These are phyloP conservation scores for Alternaria burnsii DNA, from an alignment of 2,329 filamentous ascomycete genomes.

Conservation along the genomic window DNA sequence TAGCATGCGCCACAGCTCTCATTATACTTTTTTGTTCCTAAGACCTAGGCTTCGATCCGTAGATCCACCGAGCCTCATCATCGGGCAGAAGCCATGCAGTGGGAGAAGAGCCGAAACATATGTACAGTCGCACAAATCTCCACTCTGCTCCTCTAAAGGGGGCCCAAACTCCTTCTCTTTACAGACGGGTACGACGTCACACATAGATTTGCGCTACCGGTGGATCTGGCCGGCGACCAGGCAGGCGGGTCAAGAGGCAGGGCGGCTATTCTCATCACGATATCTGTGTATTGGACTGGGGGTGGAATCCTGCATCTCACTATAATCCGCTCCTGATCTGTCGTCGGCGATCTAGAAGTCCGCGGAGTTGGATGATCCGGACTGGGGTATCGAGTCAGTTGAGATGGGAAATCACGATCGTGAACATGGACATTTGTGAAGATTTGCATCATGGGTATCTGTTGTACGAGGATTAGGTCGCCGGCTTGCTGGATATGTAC, in stretches of 20 bases:
- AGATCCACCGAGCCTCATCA: slow-evolving; percentile 2
- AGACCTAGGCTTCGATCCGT: background rate
- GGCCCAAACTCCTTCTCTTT: background rate
- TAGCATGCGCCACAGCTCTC: slow-evolving; percentile 1
- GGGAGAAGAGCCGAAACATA: slow-evolving; percentile 2
- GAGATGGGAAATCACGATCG: slow-evolving; percentile 1
- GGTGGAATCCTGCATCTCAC: slow-evolving; percentile 1
- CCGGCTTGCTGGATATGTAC: background rate
- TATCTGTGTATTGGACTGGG: background rate
- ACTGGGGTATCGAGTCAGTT: slow-evolving; percentile 13
- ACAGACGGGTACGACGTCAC: slow-evolving; percentile 9
- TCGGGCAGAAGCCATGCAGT: background rate
- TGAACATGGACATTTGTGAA: slow-evolving; percentile 1
- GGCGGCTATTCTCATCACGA: slow-evolving; percentile 10
- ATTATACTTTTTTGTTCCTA: background rate
- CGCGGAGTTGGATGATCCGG: slow-evolving; percentile 18
- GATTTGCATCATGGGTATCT: background rate
- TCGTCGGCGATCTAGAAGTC: slow-evolving; percentile 14
- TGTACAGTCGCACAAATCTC: slow-evolving; percentile 10
- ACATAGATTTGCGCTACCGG: slow-evolving; percentile 11
- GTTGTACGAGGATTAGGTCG: background rate
- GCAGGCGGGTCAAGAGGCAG: slow-evolving; percentile 2
- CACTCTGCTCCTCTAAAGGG: background rate
- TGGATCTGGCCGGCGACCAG: slow-evolving; percentile 13
- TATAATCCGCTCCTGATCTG: background rate